Conservation (phyloP, 2,329 filamentous ascomycete species). For the Drechslerella dactyloides region DNA sequence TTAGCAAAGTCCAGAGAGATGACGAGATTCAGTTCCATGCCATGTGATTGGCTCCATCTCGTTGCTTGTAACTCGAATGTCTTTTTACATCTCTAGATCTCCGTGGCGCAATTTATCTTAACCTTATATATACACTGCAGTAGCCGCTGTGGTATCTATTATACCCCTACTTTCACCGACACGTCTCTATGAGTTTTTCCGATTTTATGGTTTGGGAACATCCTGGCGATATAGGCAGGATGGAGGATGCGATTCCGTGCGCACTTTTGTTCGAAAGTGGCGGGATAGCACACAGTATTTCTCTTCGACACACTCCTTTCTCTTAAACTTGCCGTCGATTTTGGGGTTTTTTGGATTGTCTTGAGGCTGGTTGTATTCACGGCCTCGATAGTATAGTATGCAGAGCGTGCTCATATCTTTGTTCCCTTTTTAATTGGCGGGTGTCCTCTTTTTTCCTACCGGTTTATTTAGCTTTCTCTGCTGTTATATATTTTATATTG, state of each 20-base stretch:
- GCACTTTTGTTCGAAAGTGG: constrained; percentile 13
- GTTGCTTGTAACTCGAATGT: not conserved
- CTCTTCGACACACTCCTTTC: constrained; percentile 35
- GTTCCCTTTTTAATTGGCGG: constrained; percentile 35
- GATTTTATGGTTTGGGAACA: constrained; percentile 25
- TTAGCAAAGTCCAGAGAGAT: constrained; percentile 44
- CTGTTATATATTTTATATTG: constrained; percentile 36
- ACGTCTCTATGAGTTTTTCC: constrained; percentile 27
- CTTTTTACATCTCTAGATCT: not conserved
- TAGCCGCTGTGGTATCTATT: not conserved
- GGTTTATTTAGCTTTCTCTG: constrained; percentile 32
- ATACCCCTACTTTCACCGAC: constrained; percentile 14
- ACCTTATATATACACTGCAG: not conserved
- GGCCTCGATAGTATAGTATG: constrained; percentile 29
- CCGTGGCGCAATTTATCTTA: constrained; percentile 6
- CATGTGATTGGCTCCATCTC: constrained; percentile 31
- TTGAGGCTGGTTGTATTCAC: constrained; percentile 22
- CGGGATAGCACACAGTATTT: constrained; percentile 32
- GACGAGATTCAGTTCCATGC: constrained; percentile 47
- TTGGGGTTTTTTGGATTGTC: constrained; percentile 24
- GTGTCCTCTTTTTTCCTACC: constrained; percentile 30
- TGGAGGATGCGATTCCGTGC: constrained; percentile 15
- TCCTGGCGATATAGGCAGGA: constrained; percentile 27
- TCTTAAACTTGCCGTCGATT: constrained; percentile 10
- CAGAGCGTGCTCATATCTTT: constrained; percentile 41